phyloP scores from a whole-genome alignment of 768 basidiomycete genomes.

The Hortiboletus flavorubellus region DNA sequence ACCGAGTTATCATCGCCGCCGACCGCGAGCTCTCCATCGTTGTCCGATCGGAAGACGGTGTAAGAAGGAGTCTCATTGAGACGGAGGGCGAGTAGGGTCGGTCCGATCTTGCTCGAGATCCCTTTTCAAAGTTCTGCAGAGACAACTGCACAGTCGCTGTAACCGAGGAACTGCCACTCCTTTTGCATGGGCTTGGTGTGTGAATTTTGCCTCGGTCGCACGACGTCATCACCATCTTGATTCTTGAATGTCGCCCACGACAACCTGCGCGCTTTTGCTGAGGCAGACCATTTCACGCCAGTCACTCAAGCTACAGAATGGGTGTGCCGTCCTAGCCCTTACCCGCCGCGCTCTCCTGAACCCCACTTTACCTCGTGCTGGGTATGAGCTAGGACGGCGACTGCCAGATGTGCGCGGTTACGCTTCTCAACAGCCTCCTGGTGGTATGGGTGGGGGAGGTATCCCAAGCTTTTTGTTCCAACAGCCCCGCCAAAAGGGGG shows the following conservation, averaged over 20 bases:
- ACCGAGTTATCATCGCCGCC: no score
- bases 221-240: not conserved
- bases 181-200: no score
- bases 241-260: constrained; percentile 12
- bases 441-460: constrained; percentile 34
- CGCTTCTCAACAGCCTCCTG: constrained; percentile 45
- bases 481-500: constrained; percentile 72
- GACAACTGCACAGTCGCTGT: no score
- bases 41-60: no score
- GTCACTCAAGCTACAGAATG: constrained; percentile 21
- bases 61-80: no score
- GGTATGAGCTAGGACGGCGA: not conserved
- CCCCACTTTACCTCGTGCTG: not conserved
- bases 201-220: no score
- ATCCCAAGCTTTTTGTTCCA: constrained; percentile 59
- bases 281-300: constrained; percentile 12
- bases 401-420: constrained; percentile 35
- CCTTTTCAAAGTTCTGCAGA: no score
- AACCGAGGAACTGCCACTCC: no score
- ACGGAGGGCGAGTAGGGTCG: no score
- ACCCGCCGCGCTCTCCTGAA: not conserved
- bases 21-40: no score
- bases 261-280: not conserved
- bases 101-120: no score
- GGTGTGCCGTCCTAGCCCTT: constrained; percentile 12